Conservation (phyloP, 2,329 filamentous ascomycete species). For the Curvularia eragrostidis region DNA sequence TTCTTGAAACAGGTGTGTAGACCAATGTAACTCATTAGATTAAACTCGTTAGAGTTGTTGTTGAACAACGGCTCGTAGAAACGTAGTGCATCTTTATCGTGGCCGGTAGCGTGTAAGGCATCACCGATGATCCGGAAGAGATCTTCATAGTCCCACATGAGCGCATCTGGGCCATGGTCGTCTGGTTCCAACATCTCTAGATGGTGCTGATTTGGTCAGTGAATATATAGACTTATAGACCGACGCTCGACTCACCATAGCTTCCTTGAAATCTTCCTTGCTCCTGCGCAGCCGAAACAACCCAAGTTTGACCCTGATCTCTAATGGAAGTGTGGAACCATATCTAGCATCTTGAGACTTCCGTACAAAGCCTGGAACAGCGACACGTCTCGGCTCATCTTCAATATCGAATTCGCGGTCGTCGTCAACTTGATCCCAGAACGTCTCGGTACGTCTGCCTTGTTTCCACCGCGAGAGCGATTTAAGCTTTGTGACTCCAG, state of each 20-base stretch:
- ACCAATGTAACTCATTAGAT: slow-evolving; percentile 41
- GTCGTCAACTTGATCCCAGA: slow-evolving; percentile 78
- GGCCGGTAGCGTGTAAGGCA: slow-evolving; percentile 59
- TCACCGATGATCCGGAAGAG: slow-evolving; percentile 77
- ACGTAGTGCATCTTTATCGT: slow-evolving; percentile 63
- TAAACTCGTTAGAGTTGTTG: slow-evolving; percentile 33
- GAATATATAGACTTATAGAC: slow-evolving; percentile 52
- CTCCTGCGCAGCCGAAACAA: slow-evolving; percentile 79
- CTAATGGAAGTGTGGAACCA: slow-evolving; percentile 75
- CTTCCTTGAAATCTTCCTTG: slow-evolving; percentile 69
- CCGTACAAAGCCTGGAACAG: slow-evolving; percentile 66
- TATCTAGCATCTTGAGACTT: slow-evolving; percentile 67
- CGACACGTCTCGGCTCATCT: slow-evolving; percentile 69
- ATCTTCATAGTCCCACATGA: slow-evolving; percentile 73
- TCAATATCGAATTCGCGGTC: slow-evolving; percentile 89
- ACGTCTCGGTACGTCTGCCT: slow-evolving; percentile 73
- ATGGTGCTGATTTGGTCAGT: slow-evolving; percentile 50
- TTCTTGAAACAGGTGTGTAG: slow-evolving; percentile 69
- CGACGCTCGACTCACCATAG: slow-evolving; percentile 68
- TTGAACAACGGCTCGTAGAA: slow-evolving; percentile 61
- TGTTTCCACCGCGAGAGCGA: slow-evolving; percentile 81
- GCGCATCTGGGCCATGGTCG: slow-evolving; percentile 58
- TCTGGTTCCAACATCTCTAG: slow-evolving; percentile 71
- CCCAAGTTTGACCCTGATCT: slow-evolving; percentile 83
- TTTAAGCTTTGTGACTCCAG: slow-evolving; percentile 74